Evolutionary conservation across 2,329 filamentous ascomycete species (phyloP), one percentile per base, ranked within the genome.

Genomic region (Fusarium aywerte): DNA sequence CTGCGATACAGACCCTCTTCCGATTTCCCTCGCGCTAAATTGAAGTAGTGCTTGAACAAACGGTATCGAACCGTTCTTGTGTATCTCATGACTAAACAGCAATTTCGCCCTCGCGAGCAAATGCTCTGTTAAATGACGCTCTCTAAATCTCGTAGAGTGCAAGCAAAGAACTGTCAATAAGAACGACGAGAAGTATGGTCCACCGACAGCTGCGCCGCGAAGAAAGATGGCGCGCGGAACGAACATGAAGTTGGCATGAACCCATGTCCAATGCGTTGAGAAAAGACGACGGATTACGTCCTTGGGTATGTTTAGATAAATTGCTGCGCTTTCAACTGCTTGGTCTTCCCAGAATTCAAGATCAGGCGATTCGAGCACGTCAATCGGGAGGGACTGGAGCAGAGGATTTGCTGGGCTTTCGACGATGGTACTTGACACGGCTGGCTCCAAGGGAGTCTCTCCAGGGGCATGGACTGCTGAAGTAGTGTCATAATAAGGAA

Each of bases 241-340:
- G 20, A 56, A 56, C 52, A 56, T 56, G 7, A 56, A 56, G 13
- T 56, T 56, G 0, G 52, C 44, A 15, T 56, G 52, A 0, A 56
- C 52, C 52, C 52, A 56, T 1, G 45, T 56, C 52, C 52, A 56
- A 5, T 56, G 52, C 4, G 52, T 52, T 2, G 20, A 21, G 3
- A 56, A 56, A 0, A 56, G 33, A 25, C 45, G 35, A 2, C 15
- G 45, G 2, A 52, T 52, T 0, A 52, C 20, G 1, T 40, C 52
- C 5, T 40, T 0, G 0, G 52, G 27, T 8, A 56, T 52, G 2
- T 18, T 56, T 0, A 56, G 27, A 5, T 27, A 56, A 7, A 33
- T n/a, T 10, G 52, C 33, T n/a, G 52, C 52, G 11, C 25, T 56
- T 11, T 32, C n/a, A 2, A 56, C 12, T 0, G 52, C 52, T 27